Evolutionary conservation across 306 rosid species (phyloP).

Genomic region (Macrotyloma uniflorum): DNA sequence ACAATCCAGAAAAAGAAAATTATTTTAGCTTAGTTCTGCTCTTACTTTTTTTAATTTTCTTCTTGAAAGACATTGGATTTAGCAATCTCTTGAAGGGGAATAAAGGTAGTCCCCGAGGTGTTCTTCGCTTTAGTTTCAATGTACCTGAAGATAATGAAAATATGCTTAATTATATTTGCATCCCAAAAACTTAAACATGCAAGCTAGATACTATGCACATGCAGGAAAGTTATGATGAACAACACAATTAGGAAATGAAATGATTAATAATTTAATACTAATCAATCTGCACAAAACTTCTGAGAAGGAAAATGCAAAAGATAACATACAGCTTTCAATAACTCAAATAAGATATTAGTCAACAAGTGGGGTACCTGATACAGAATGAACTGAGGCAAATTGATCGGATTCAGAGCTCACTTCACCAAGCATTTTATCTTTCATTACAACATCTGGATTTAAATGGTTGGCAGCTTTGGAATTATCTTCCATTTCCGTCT

Average conservation of each 20-base stretch:
- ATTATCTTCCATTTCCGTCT: slow-evolving; percentile 35
- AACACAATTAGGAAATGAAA: not conserved
- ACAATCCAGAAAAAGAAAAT: not conserved
- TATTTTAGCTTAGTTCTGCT: slow-evolving; percentile 38
- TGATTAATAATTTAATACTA: not conserved
- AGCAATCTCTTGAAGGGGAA: slow-evolving; percentile 62
- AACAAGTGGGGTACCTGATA: slow-evolving; percentile 45
- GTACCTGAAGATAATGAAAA: slow-evolving; percentile 53
- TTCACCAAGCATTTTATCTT: slow-evolving; percentile 47
- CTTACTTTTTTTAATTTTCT: slow-evolving; percentile 52
- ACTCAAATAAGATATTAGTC: not conserved
- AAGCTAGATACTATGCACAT: not conserved
- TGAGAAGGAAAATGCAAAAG: not conserved
- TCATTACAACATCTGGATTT: slow-evolving; percentile 44
- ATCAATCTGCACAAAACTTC: not conserved
- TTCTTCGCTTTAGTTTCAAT: slow-evolving; percentile 50
- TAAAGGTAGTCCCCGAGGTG: slow-evolving; percentile 23
- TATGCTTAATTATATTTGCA: not conserved
- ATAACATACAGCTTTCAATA: not conserved
- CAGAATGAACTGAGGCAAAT: slow-evolving; percentile 37
- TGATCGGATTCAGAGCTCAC: slow-evolving; percentile 37
- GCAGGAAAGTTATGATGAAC: not conserved
- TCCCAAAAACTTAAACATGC: slow-evolving; percentile 12
- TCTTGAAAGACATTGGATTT: slow-evolving; percentile 57
- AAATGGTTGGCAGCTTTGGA: slow-evolving; percentile 30